These are phyloP conservation scores for Cordyceps militaris DNA, from an alignment of 2,329 filamentous ascomycete genomes.

Conservation along the genomic window DNA sequence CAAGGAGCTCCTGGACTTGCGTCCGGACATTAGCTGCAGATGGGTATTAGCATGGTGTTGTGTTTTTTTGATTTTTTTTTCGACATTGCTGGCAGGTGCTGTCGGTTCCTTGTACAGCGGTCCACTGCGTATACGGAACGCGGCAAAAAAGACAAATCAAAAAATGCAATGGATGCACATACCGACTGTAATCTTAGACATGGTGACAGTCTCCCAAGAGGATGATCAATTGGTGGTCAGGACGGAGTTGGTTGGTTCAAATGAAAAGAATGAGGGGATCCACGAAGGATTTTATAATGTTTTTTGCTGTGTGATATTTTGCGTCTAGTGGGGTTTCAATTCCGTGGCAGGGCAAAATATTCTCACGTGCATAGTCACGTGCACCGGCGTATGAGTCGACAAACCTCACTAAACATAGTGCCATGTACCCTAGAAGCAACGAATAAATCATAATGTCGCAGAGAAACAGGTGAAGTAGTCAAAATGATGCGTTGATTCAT, in stretches of 20 bases:
- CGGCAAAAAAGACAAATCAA: not conserved
- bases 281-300: conserved; percentile 17
- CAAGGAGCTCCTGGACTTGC: conserved; percentile 88
- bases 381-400: conserved; percentile 12
- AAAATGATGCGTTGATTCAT: not conserved
- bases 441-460: not conserved
- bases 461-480: not conserved
- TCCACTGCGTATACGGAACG: not conserved
- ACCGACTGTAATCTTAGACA: conserved; percentile 83
- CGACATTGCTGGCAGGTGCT: no score
- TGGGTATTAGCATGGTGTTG: conserved; percentile 25
- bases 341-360: conserved; percentile 28
- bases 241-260: conserved; percentile 24
- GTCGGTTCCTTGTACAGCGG: not conserved
- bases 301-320: conserved; percentile 19
- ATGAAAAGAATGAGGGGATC: conserved; percentile 14
- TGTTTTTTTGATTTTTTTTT: not conserved
- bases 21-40: conserved; percentile 76
- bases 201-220: conserved; percentile 84
- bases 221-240: conserved; percentile 63
- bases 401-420: not conserved
- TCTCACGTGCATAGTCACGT: conserved; percentile 28
- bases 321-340: conserved; percentile 14
- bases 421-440: not conserved
- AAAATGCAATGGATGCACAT: conserved; percentile 20